These are phyloP conservation scores for Xerocomus spinulosus DNA, from an alignment of 768 basidiomycete genomes.

Conservation along the genomic window DNA sequence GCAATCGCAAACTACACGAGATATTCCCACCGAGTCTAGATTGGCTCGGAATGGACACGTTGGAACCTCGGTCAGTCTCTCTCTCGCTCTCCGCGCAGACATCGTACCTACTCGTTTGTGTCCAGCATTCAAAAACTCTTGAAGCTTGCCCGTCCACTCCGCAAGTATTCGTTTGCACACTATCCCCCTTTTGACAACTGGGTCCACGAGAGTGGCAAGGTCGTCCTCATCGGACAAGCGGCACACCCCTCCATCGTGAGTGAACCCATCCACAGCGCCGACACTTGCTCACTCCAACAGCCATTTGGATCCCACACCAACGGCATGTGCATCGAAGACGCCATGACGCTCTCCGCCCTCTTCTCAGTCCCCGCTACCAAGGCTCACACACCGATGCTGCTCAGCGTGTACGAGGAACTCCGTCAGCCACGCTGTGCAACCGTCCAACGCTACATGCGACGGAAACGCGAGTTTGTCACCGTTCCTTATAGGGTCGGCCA, in stretches of 20 bases:
- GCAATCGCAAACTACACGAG: not conserved
- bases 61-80: constrained; percentile 20
- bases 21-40: constrained; percentile 12
- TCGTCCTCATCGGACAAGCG: constrained; percentile 55
- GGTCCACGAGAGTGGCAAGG: constrained; percentile 46
- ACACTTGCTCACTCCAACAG: constrained; percentile 23
- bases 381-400: constrained; percentile 44
- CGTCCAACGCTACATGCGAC: constrained; percentile 39
- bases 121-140: constrained; percentile 20
- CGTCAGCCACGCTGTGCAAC: constrained; percentile 44
- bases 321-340: constrained; percentile 53
- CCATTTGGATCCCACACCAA: constrained; percentile 47
- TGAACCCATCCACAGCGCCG: constrained; percentile 13
- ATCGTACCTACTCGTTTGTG: not conserved
- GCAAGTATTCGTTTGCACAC: constrained; percentile 31
- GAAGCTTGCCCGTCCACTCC: constrained; percentile 10
- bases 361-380: constrained; percentile 47
- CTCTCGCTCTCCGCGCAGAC: not conserved
- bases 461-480: constrained; percentile 40
- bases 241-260: constrained; percentile 55
- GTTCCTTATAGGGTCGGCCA: constrained; percentile 41
- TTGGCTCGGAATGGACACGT: constrained; percentile 11
- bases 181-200: constrained; percentile 42
- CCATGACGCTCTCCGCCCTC: constrained; percentile 51
- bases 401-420: constrained; percentile 55